These are phyloP conservation scores for Irpex sp. DNA, from an alignment of 1,284 basidiomycete species.

Conservation along the genomic window DNA sequence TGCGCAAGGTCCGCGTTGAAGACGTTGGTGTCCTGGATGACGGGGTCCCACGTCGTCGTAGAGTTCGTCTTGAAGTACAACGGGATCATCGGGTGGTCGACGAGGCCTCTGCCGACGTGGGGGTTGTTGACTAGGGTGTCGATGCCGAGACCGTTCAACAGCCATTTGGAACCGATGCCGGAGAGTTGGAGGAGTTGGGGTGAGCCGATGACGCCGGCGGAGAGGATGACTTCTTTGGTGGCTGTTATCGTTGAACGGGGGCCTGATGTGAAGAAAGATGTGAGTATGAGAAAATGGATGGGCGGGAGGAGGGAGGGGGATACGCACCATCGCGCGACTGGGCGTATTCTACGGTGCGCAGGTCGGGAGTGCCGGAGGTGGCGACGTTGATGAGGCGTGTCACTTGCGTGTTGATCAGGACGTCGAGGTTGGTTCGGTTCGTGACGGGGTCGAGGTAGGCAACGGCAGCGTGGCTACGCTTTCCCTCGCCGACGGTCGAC, in stretches of 20 bases:
- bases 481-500: constrained; percentile 21
- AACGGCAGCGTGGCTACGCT: constrained; percentile 26
- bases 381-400: constrained; percentile 31
- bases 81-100: constrained; percentile 31
- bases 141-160: constrained; percentile 21
- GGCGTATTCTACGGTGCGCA: constrained; percentile 32
- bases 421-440: constrained; percentile 36
- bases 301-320: neutral
- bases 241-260: constrained; percentile 8
- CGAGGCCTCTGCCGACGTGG: constrained; percentile 30
- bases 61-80: constrained; percentile 21
- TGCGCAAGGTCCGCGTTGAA: constrained; percentile 16
- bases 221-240: constrained; percentile 11
- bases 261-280: constrained; percentile 1
- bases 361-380: constrained; percentile 18
- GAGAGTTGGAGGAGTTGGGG: constrained; percentile 16
- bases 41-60: constrained; percentile 20
- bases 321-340: constrained; percentile 17
- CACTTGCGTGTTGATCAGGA: constrained; percentile 39
- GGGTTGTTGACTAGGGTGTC: constrained; percentile 27
- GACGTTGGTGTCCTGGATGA: constrained; percentile 18
- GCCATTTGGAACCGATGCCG: constrained; percentile 15
- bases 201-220: constrained; percentile 15
- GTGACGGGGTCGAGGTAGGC: constrained; percentile 30
- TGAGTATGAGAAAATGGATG: too few relatives aligned